Evolutionary conservation across 768 basidiomycete species (phyloP), one percentile per base, ranked within the genome.

Genomic region (Naematelia aurantialba): DNA sequence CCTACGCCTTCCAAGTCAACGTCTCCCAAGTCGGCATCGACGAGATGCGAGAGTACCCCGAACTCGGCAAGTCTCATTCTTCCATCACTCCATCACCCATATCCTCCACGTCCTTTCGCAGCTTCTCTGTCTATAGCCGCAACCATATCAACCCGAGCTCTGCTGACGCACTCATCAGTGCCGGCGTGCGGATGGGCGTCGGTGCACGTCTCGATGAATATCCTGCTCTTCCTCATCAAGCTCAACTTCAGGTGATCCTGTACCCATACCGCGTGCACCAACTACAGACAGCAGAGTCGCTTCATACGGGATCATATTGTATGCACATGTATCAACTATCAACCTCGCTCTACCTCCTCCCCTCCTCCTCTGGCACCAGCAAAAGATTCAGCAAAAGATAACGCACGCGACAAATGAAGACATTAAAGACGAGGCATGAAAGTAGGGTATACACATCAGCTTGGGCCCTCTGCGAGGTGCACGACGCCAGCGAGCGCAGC

Each of bases 191-290:
- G 78, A 12, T 78, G 76, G 75, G 72, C 78, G 12, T 68, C 73
- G 0, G 73, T 78, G 4, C 79, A 80, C 56, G 78, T 79, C 29
- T 72, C 78, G 1, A 78, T 76, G 66, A 78, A 78, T 59, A 77
- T 79, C 52, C 72, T 80, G 8, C 61, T 79, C 29, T 79, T 74
- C 63, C 60, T 78, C 8, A 72, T 76, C 63, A 75, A 74, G 61
- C 63, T 76, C 2, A 69, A 74, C 42, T 69, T 70, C 55, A 51
- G 70, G 31, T 70, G 27, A 31, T 8, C 11, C 46, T 47, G 19
- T 47, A 19, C 25, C 19, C 11, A 8, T 8, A 39, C 17, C 17
- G 34, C 8, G 8, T 39, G 34, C 17, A 39, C 34, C 17, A 8
- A 8, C 34, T 8, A 39, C 8, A 39, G 34, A 39, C 34, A 39